Base-by-base conservation (phyloP, 768 basidiomycete genomes). In the Hebeloma cylindrosporum region DNA sequence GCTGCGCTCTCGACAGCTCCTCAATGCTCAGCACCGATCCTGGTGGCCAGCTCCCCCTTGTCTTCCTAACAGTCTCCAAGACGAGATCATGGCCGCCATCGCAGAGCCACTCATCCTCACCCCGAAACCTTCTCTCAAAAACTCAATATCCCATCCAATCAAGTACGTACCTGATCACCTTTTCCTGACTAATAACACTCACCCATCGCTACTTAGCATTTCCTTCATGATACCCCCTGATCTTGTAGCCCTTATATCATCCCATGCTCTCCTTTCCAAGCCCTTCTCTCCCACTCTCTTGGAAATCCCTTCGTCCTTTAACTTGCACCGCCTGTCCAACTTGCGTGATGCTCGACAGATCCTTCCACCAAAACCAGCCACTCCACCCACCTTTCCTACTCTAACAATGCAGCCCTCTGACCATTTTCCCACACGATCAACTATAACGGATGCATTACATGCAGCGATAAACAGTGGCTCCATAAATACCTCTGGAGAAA, bases 81-180 rank as follows among this genome's bases (percentile, higher is more conserved):
- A 73, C 45, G 71, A 82, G 48, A 62, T 87, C 3, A 68, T 69
- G 45, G 71, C 71, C 5, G 83, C 83, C 0, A 78, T 85, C 28
- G 66, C 73, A 5, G 72, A 79, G 40, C 63, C 72, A 3, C 63
- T 72, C 38, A 35, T 42, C 32, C 39, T 27, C 29, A 23, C 27
- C 47, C 36, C 36, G 33, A 41, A 42, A 16, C 53, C 31, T 17
- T 39, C 52, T 17, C 29, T 83, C 45, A 92, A 88, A 58, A 92
- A 88, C 1, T 90, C 88, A 2, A 72, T 77, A 17, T 78, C 85
- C 0, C 90, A 92, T 64, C 90, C 91, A 5, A 87, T 94, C 60
- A 89, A 91, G 88, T 88, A 50, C 40, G 78, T 68, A 22, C 16
- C 18, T 25, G 26, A 6, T 32, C 38, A 40, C 10, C 26, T 27